Base-by-base conservation (phyloP, 352 stramenopile genomes). In the Phytophthora syringae region DNA sequence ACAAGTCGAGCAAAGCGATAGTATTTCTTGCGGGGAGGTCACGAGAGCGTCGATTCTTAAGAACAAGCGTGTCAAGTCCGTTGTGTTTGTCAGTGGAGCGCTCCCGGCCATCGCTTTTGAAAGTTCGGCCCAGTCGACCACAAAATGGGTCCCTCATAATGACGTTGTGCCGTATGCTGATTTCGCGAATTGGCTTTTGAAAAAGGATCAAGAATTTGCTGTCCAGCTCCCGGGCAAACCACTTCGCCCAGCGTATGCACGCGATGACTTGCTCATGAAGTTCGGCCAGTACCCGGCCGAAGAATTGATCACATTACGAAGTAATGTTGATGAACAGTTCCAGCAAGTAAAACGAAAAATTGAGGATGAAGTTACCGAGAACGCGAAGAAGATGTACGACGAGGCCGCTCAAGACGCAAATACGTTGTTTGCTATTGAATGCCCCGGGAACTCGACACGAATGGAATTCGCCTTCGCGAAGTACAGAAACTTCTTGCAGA, bases 1-100 rank as follows among this genome's bases (percentile, higher is more conserved):
- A 52, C 72, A 89, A 44, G 60, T 78, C 15, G 64, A 85, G 2
- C 52, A 71, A 18, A 58, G 76, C 1, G 82, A 90, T 45, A 77
- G 77, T 24, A 55, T 73, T 5, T 20, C 36, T 18, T 68, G 52
- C 13, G 45, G 34, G 10, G 7, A 7, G 20, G 3, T 51, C 7
- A 27, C 13, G 4, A 49, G 22, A 3, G 18, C 52, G 5, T 39
- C 32, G 13, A 43, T 79, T 21, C 59, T 63, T 3, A 28, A 22
- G 15, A 28, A 7, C 22, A 27, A 49, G 16, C 18, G 11, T 2
- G 21, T 51, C 22, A 71, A 68, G 28, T 5, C 28, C 49, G 32
- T 54, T n/a, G 24, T 21, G 48, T 50, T 66, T 54, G 44, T 71
- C 20, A 27, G 34, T 60, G 57, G 64, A 6, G 15, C 65, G 4